Conservation (phyloP, 1,139 yeast species). For the Candida sp. region DNA sequence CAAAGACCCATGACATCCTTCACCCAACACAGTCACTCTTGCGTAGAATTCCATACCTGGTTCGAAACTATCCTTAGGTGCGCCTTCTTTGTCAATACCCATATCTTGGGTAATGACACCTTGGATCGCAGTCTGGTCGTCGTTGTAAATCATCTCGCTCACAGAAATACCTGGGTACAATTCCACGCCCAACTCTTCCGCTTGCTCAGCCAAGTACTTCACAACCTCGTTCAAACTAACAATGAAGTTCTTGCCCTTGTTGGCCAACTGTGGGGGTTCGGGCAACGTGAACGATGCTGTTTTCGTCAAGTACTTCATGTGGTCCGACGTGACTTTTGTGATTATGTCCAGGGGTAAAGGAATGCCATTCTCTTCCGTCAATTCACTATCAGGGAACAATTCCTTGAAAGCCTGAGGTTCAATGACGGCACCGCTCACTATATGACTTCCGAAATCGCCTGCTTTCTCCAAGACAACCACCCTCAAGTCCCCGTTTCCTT, state of each 20-base stretch:
- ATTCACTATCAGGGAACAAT: constrained; percentile 70
- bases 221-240: constrained; percentile 85
- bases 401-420: constrained; percentile 90
- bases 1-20: constrained; percentile 97
- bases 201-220: constrained; percentile 82
- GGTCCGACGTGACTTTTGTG: constrained; percentile 70
- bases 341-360: constrained; percentile 81
- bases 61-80: constrained; percentile 82
- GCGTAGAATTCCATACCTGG: constrained; percentile 98
- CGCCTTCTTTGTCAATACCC: constrained; percentile 79
- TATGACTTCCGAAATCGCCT: constrained; percentile 91
- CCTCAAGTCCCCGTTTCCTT: constrained; percentile 70
- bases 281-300: constrained; percentile 72
- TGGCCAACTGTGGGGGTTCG: constrained; percentile 91
- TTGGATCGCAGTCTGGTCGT: constrained; percentile 61
- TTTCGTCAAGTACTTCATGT: constrained; percentile 68
- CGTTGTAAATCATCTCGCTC: constrained; percentile 71
- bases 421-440: constrained; percentile 90
- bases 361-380: constrained; percentile 59
- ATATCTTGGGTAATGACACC: constrained; percentile 96
- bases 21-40: constrained; percentile 85
- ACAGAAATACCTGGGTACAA: constrained; percentile 92
- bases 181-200: constrained; percentile 94
- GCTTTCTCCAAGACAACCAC: constrained; percentile 93
- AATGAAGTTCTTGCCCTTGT: constrained; percentile 81